Conservation (phyloP, 2,329 filamentous ascomycete species). For the Fusarium sp. region DNA sequence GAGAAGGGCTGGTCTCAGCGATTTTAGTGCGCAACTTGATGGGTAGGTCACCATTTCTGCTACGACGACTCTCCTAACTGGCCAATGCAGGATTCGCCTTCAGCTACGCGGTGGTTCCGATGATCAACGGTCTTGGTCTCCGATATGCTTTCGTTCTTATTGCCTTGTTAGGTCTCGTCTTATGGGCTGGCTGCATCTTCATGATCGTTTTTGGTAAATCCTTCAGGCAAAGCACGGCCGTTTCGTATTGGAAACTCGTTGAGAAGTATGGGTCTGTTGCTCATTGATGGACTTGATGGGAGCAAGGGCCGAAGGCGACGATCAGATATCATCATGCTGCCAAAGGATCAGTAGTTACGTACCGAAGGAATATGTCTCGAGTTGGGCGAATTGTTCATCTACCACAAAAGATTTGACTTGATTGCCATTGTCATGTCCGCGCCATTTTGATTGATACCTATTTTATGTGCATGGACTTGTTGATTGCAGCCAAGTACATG, state of each 20-base stretch:
- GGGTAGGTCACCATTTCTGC: neutral
- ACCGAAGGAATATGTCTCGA: too few species aligned
- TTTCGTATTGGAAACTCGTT: neutral
- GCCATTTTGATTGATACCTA: too few species aligned
- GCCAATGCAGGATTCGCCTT: neutral
- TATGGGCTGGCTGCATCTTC: neutral
- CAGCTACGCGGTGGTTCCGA: constrained; percentile 8
- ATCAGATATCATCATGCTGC: too few species aligned
- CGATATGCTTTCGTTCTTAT: constrained; percentile 11
- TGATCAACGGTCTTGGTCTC: constrained; percentile 8
- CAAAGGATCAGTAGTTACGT: too few species aligned
- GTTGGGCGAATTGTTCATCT: too few species aligned
- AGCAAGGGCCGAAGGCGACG: too few species aligned
- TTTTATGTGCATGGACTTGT: too few species aligned
- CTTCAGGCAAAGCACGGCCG: neutral
- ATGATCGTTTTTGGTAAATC: neutral
- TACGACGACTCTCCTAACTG: neutral
- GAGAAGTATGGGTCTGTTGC: neutral
- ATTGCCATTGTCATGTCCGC: too few species aligned
- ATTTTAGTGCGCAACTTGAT: constrained; percentile 16
- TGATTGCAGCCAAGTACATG: too few species aligned
- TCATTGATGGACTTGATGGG: neutral
- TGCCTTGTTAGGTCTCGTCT: neutral
- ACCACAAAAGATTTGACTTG: too few species aligned
- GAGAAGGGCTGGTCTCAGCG: constrained; percentile 6